Evolutionary conservation across 148 eudicot genomes (phyloP).

Genomic region (Rheum nobile): DNA sequence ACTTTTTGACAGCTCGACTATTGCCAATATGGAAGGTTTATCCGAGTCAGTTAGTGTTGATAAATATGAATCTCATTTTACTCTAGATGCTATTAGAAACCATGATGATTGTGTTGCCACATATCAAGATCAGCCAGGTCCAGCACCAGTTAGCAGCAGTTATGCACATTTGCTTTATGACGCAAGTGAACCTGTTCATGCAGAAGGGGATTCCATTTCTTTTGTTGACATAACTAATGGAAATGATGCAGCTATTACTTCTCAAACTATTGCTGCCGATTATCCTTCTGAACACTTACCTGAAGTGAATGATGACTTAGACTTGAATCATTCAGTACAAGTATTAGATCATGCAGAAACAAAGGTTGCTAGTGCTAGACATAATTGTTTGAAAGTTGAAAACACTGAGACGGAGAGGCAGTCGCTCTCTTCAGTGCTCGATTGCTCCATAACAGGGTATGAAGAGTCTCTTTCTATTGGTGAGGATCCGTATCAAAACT

Average conservation of each 20-base stretch:
- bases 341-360: conserved; percentile 7
- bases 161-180: conserved; percentile 14
- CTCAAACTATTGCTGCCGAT: neutral
- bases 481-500: conserved; percentile 19
- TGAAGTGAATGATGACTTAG: conserved; percentile 7
- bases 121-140: conserved; percentile 13
- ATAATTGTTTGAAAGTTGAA: conserved; percentile 13
- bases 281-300: conserved; percentile 1
- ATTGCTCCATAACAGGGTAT: conserved; percentile 9
- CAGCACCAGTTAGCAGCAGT: conserved; percentile 13
- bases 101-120: conserved; percentile 5
- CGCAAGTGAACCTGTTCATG: conserved; percentile 10
- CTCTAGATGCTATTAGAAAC: neutral
- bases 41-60: neutral
- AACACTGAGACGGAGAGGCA: neutral
- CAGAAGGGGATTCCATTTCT: neutral
- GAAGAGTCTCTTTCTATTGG: neutral
- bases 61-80: neutral
- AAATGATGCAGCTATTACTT: neutral
- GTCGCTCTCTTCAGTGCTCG: conserved; percentile 4
- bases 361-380: conserved; percentile 7
- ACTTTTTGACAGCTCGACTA: neutral
- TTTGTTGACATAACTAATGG: neutral
- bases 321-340: conserved; percentile 7
- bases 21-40: neutral